Percentiles rank a stretch among this genome's conserved stretches.
phyloP scores from a whole-genome alignment of 352 stramenopile species.

The Bremia lactucae region DNA sequence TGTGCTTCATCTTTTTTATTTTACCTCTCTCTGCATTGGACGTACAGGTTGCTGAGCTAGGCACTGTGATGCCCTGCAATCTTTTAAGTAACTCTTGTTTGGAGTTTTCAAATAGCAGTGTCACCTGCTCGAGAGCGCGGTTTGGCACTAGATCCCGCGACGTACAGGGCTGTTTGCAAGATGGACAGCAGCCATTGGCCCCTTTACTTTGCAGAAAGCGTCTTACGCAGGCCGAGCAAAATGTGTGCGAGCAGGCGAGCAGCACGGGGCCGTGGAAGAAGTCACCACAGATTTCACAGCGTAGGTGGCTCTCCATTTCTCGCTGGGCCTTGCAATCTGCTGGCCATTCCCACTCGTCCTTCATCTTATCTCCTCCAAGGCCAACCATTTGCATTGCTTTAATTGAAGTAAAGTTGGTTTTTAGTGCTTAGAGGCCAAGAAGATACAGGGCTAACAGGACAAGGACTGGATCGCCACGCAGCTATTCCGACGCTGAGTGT shows the following conservation, averaged over 20 bases:
- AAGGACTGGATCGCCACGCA: neutral
- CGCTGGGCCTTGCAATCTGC: constrained; percentile 39
- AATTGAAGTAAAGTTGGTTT: neutral
- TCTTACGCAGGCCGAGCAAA: constrained; percentile 78
- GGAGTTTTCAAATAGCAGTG: constrained; percentile 49
- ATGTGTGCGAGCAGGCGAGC: constrained; percentile 68
- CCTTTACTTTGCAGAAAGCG: constrained; percentile 65
- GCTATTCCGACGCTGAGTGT: constrained; percentile 1
- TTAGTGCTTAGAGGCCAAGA: neutral
- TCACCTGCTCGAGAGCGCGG: constrained; percentile 61
- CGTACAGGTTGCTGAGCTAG: constrained; percentile 11
- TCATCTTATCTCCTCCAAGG: constrained; percentile 7
- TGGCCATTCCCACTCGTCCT: constrained; percentile 78
- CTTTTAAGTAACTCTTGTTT: constrained; percentile 55
- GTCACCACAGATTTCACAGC: constrained; percentile 76
- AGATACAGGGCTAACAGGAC: neutral
- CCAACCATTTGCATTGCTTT: constrained; percentile 11
- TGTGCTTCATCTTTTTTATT: constrained; percentile 15
- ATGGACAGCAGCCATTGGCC: constrained; percentile 59
- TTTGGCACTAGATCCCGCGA: constrained; percentile 56
- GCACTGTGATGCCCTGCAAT: constrained; percentile 12
- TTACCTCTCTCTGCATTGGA: constrained; percentile 14
- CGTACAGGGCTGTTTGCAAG: constrained; percentile 65
- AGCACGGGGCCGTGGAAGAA: constrained; percentile 77
- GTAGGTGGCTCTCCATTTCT: constrained; percentile 63